Percentiles rank a stretch among this genome's conserved stretches.
Conservation (phyloP, 192 early-diverging fungal genomes). For the Podila clonocystis region DNA sequence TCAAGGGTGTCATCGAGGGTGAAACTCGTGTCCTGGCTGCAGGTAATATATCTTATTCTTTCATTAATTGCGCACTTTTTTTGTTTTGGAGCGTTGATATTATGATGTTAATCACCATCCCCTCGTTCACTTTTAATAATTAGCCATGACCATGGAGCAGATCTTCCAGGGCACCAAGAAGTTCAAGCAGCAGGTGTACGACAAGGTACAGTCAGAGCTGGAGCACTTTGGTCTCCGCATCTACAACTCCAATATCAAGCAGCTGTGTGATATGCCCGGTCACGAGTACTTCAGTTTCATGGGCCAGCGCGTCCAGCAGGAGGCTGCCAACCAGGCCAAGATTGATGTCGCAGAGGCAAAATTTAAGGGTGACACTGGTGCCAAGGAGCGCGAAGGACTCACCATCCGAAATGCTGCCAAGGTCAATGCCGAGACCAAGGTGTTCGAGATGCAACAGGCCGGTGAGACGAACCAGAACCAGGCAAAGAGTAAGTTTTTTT, state of each 20-base stretch:
- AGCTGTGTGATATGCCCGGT: constrained; percentile 59
- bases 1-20: constrained; percentile 64
- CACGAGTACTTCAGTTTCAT: constrained; percentile 66
- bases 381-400: constrained; percentile 58
- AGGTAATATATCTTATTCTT: background rate
- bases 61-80: background rate
- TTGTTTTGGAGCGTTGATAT: background rate
- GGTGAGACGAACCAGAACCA: background rate
- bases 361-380: constrained; percentile 59
- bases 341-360: constrained; percentile 64
- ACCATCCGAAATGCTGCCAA: constrained; percentile 50
- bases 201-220: constrained; percentile 60
- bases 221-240: constrained; percentile 65
- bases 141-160: constrained; percentile 64
- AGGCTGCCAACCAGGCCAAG: constrained; percentile 67
- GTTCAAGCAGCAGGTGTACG: constrained; percentile 63
- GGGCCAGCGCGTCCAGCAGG: constrained; percentile 53
- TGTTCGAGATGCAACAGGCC: constrained; percentile 2
- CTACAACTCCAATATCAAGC: constrained; percentile 68
- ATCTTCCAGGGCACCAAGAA: constrained; percentile 63
- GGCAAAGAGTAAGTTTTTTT: background rate
- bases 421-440: constrained; percentile 6
- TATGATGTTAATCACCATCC: background rate
- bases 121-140: background rate
- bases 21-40: constrained; percentile 67